Percentiles rank a stretch among this genome's conserved stretches.
Conservation (phyloP, 148 eudicot species). For the Cornus controversa region DNA sequence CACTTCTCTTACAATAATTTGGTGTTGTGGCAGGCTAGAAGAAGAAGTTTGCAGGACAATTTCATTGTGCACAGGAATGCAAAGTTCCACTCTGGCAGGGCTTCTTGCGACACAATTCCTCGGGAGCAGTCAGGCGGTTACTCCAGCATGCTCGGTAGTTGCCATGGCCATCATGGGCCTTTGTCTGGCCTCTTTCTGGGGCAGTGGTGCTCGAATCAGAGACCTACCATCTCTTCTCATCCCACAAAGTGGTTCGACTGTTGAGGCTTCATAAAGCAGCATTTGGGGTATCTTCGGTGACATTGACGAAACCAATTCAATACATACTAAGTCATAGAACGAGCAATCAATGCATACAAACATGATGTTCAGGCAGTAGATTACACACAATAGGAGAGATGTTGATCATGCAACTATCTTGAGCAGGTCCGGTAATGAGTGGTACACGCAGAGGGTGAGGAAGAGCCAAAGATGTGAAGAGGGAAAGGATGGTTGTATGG, state of each 20-base stretch:
- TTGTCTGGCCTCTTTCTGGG: constrained; percentile 93
- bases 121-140: constrained; percentile 86
- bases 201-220: constrained; percentile 67
- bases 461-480: neutral
- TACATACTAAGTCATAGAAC: neutral
- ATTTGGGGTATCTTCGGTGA: neutral
- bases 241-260: constrained; percentile 45
- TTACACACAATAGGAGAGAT: neutral
- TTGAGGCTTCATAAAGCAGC: constrained; percentile 30
- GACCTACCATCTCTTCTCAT: constrained; percentile 40
- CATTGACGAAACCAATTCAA: neutral
- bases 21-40: constrained; percentile 57
- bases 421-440: no score
- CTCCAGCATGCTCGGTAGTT: constrained; percentile 95
- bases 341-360: neutral
- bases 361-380: neutral
- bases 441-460: neutral
- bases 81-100: constrained; percentile 96
- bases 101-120: constrained; percentile 93
- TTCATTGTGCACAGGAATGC: constrained; percentile 96
- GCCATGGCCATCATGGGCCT: constrained; percentile 99
- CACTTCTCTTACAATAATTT: neutral
- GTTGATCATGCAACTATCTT: neutral
- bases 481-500: constrained; percentile 1
- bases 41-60: constrained; percentile 90